Base-by-base conservation (phyloP, 2,329 filamentous ascomycete species). In the Clarireedia monteithiana region DNA sequence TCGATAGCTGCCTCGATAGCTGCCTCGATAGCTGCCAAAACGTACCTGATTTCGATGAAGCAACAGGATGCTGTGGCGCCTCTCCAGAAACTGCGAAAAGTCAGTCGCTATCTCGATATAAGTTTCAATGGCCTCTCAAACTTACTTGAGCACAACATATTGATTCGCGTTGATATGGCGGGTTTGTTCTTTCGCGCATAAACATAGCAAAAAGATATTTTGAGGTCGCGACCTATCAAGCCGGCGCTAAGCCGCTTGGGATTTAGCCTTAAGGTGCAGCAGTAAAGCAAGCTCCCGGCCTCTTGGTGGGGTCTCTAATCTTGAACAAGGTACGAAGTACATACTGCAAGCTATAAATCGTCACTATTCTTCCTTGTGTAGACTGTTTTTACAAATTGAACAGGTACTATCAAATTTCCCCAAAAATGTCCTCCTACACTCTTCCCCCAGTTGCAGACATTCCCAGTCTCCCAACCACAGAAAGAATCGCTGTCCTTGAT, bases 11-110 rank as follows among this genome's bases (percentile, higher is more conserved):
- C 30, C 30, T 20, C 20, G 17, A 17, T 17, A 42, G 24, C 38
- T 36, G 39, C 14, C 34, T 58, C 47, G 58, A 53, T 50, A 59
- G 56, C 30, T 34, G 30, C 30, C 30, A 34, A 34, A 60, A 76
- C 84, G 67, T 77, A 91, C 89, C 91, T 69, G 90, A 95, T 77
- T 96, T 95, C 73, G 88, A 87, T 69, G 94, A 99, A 68, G 91
- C 89, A 64, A 97, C 92, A 55, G 94, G 91, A 74, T 91, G 86
- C 76, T 96, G 88, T 63, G 94, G 92, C 75, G 90, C 86, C 81
- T 96, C 92, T 75, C 94, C 94, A 60, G 94, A 99, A 73, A 99
- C 92, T 95, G 46, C 45, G 36, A 34, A 48, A 44, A 39, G 53
- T 62, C 46, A 63, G 60, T 62, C 48, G 70, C 42, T 73, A 58